These are phyloP conservation scores for Hura crepitans DNA, from an alignment of 441 rosid genomes.

Conservation along the genomic window DNA sequence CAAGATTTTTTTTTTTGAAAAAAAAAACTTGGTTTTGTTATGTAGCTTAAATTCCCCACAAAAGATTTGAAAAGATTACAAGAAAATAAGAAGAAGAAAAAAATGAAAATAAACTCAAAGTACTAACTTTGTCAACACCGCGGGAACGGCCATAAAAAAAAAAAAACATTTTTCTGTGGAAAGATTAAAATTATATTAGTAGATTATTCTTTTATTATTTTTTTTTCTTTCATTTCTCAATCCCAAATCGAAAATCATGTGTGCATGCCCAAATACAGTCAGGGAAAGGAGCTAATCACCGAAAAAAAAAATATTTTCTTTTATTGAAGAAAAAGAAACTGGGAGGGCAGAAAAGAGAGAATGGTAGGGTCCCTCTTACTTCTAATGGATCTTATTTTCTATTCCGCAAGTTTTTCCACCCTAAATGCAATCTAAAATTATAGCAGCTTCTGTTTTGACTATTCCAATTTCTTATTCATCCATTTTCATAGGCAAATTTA, in stretches of 20 bases:
- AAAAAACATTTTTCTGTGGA: too few relatives aligned
- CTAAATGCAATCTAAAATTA: not conserved
- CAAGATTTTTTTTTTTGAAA: too few relatives aligned
- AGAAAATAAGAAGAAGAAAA: not conserved
- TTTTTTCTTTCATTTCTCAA: not conserved
- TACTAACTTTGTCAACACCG: not conserved
- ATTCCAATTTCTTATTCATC: not conserved
- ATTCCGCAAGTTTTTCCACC: too few relatives aligned
- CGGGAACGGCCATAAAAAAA: too few relatives aligned
- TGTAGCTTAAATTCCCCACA: not conserved
- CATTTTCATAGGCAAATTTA: too few relatives aligned
- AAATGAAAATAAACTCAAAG: not conserved
- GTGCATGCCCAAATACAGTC: constrained; percentile 11
- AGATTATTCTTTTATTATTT: not conserved
- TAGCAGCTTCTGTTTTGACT: constrained; percentile 26
- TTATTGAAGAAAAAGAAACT: too few relatives aligned
- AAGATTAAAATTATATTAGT: too few relatives aligned
- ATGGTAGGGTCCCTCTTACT: constrained; percentile 27
- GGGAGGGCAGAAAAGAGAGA: not conserved
- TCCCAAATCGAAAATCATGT: constrained; percentile 1
- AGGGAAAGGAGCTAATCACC: constrained; percentile 31
- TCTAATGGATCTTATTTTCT: constrained; percentile 5
- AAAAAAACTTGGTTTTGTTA: not conserved
- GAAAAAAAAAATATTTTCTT: not conserved
- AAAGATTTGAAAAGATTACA: not conserved